Percentiles rank a stretch among this genome's conserved stretches.
Evolutionary conservation across 768 basidiomycete species (phyloP).

Genomic region (Russula emetica): DNA sequence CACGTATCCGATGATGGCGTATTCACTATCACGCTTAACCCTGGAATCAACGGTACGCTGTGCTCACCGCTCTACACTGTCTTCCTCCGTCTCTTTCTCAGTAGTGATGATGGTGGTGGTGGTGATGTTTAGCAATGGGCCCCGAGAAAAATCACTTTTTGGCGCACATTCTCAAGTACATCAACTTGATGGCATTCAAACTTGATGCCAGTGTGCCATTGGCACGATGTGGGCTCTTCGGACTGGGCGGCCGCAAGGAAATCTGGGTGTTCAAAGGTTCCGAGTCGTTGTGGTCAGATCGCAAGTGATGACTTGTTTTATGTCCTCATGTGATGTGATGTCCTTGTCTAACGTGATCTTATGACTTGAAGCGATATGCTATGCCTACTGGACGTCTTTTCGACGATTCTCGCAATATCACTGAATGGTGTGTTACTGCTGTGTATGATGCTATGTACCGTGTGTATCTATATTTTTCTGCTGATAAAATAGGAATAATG

Average conservation of each 20-base stretch:
- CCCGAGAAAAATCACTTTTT: constrained; percentile 53
- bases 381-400: not conserved
- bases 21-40: constrained; percentile 54
- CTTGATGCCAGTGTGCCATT: constrained; percentile 65
- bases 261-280: constrained; percentile 60
- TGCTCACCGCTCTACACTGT: not conserved
- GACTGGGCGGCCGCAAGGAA: constrained; percentile 48
- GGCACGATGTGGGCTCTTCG: constrained; percentile 39
- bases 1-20: constrained; percentile 48
- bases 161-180: constrained; percentile 58
- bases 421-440: not conserved
- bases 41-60: constrained; percentile 22
- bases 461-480: no score
- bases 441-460: constrained; percentile 1
- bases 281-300: constrained; percentile 25
- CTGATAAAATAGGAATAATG: not conserved
- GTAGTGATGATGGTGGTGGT: not conserved
- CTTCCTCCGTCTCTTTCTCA: not conserved
- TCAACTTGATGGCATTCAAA: constrained; percentile 53
- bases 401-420: not conserved
- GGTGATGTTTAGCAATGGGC: constrained; percentile 19
- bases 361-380: constrained; percentile 4
- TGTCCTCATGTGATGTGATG: not conserved
- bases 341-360: constrained; percentile 4
- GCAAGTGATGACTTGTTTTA: constrained; percentile 4